phyloP scores from a whole-genome alignment of 495 filamentous ascomycete species.

The Daldinia concentrica region DNA sequence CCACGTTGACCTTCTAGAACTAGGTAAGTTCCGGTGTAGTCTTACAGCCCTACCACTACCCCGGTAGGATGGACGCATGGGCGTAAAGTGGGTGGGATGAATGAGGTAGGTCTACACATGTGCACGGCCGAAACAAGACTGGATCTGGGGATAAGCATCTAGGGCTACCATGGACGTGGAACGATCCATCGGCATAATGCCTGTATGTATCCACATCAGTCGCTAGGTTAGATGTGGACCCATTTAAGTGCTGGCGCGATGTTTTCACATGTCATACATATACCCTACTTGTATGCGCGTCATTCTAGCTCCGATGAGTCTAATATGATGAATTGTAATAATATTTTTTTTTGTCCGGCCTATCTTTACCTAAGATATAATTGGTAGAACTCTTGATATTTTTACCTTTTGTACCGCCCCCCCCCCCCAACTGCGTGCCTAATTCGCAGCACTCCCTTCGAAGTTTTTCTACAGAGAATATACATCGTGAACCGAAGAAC shows the following conservation, averaged over 20 bases:
- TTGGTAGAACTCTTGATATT: not conserved
- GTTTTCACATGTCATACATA: not conserved
- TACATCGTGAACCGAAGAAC: constrained; percentile 37
- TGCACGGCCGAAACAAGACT: not conserved
- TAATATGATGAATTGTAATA: not conserved
- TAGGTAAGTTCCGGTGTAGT: not conserved
- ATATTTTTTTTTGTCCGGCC: not conserved
- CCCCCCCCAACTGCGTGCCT: not conserved
- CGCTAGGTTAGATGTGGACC: not conserved
- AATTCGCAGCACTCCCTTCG: not conserved
- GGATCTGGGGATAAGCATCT: not conserved
- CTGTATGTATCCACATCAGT: constrained; percentile 4
- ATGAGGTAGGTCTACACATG: too few relatives aligned
- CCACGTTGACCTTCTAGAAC: not conserved
- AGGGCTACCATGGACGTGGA: not conserved
- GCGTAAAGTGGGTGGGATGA: too few relatives aligned
- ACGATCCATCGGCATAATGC: not conserved
- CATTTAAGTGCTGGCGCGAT: not conserved
- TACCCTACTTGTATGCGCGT: not conserved
- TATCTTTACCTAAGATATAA: not conserved
- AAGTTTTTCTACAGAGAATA: constrained; percentile 29
- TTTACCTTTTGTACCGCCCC: not conserved
- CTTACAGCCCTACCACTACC: not conserved
- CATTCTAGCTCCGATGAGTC: not conserved
- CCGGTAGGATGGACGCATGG: too few relatives aligned